These are phyloP conservation scores for Abrus precatorius DNA, from an alignment of 306 rosid genomes.

Conservation along the genomic window DNA sequence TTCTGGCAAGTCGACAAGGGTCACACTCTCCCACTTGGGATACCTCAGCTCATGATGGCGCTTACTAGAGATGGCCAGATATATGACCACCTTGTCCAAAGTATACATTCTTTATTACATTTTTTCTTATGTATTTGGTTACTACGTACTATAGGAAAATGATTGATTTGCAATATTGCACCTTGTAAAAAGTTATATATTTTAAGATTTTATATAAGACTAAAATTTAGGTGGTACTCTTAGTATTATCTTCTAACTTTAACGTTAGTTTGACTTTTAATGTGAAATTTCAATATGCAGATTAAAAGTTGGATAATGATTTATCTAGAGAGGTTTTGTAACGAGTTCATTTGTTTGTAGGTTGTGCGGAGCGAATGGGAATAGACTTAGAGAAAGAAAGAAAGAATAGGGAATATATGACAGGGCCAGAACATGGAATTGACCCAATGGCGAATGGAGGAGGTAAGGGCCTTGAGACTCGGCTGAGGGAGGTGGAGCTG, in stretches of 20 bases:
- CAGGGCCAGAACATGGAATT: constrained; percentile 69
- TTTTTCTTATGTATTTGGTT: too few species aligned
- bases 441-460: constrained; percentile 82
- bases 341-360: constrained; percentile 27
- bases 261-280: too few species aligned
- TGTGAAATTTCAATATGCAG: too few species aligned
- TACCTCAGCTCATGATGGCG: constrained; percentile 83
- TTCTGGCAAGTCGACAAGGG: constrained; percentile 86
- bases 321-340: not conserved
- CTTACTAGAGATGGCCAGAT: constrained; percentile 81
- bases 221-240: too few species aligned
- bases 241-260: too few species aligned
- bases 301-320: too few species aligned
- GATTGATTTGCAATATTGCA: too few species aligned
- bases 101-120: constrained; percentile 21
- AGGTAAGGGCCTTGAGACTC: constrained; percentile 70
- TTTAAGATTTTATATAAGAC: too few species aligned
- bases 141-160: too few species aligned
- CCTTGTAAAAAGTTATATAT: too few species aligned
- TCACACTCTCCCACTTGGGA: constrained; percentile 69
- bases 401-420: constrained; percentile 63
- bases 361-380: constrained; percentile 57
- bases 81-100: constrained; percentile 48
- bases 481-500: constrained; percentile 65
- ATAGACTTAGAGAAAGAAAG: constrained; percentile 60